Percentiles rank a stretch among this genome's conserved stretches.
Evolutionary conservation across 805 yeast species (phyloP).

Genomic region (Saccharomycopsis sp.): DNA sequence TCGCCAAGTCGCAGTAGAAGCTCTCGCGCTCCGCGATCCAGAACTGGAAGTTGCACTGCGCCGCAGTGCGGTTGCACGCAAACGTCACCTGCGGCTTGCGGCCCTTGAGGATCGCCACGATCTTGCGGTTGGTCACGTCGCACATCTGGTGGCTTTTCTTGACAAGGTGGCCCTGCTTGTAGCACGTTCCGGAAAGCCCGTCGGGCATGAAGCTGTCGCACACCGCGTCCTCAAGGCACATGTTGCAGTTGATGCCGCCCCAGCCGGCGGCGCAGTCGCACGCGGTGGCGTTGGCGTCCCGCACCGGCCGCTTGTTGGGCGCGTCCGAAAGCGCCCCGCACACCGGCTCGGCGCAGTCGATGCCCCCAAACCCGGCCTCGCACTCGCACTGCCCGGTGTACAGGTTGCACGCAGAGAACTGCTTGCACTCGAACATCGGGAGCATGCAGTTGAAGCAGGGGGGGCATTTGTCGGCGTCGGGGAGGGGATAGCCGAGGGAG

Average conservation of each 20-base stretch:
- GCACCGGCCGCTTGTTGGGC: constrained; percentile 48
- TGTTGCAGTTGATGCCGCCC: constrained; percentile 90
- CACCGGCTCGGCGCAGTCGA: constrained; percentile 79
- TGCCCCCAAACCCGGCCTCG: constrained; percentile 87
- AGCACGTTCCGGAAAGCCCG: constrained; percentile 81
- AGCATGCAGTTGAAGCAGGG: constrained; percentile 94
- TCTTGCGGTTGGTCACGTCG: constrained; percentile 86
- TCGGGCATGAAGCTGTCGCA: constrained; percentile 89
- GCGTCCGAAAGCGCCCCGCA: constrained; percentile 80
- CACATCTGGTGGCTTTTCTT: constrained; percentile 84
- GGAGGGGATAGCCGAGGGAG: neutral
- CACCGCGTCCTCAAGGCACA: constrained; percentile 65
- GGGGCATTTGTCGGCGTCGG: constrained; percentile 45
- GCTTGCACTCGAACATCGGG: constrained; percentile 85
- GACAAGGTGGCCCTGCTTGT: constrained; percentile 75
- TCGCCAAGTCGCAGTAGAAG: constrained; percentile 75
- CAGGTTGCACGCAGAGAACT: constrained; percentile 81
- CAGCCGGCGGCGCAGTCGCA: constrained; percentile 85
- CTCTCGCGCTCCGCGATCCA: constrained; percentile 92
- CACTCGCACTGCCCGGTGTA: constrained; percentile 91
- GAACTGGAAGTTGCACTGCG: constrained; percentile 80
- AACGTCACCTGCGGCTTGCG: constrained; percentile 88
- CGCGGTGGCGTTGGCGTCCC: constrained; percentile 34
- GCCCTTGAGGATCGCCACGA: constrained; percentile 72
- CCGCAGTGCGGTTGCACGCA: constrained; percentile 65